Evolutionary conservation across 2,329 filamentous ascomycete species (phyloP).

Genomic region (Chaetomiaceae sp.): DNA sequence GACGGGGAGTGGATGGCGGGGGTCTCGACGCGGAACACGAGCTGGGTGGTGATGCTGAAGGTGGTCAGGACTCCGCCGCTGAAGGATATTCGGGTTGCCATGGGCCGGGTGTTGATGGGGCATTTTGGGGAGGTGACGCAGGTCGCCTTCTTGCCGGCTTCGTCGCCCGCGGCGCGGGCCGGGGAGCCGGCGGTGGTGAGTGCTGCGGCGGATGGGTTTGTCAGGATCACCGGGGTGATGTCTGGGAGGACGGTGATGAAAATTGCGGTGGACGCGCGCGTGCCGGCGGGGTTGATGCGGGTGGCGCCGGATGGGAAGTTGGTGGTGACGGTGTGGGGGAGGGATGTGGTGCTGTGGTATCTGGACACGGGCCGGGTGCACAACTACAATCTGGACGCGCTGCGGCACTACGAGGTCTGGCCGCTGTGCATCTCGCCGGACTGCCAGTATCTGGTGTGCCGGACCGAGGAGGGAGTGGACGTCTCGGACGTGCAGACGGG

Average conservation of each 20-base stretch:
- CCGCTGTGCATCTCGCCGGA: constrained; percentile 38
- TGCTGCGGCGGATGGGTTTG: constrained; percentile 34
- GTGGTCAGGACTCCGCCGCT: not conserved
- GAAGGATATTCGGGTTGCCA: not conserved
- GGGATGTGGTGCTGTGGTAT: constrained; percentile 36
- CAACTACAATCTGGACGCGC: constrained; percentile 33
- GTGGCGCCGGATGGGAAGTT: constrained; percentile 32
- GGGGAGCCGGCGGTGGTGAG: constrained; percentile 30
- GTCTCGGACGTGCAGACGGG: constrained; percentile 37
- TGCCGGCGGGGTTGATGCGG: constrained; percentile 30
- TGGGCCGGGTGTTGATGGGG: constrained; percentile 7
- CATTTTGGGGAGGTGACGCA: constrained; percentile 37
- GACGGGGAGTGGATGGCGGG: constrained; percentile 17
- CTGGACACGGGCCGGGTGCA: constrained; percentile 31
- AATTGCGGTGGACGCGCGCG: constrained; percentile 30
- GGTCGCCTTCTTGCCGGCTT: constrained; percentile 32
- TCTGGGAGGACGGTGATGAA: constrained; percentile 34
- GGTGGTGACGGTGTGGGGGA: constrained; percentile 37
- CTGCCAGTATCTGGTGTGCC: constrained; percentile 34
- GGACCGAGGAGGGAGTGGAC: constrained; percentile 40
- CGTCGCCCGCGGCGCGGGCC: constrained; percentile 15
- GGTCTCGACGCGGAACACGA: constrained; percentile 9
- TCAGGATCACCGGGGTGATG: constrained; percentile 33
- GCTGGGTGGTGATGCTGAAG: constrained; percentile 11
- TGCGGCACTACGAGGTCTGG: constrained; percentile 37